These are phyloP conservation scores for Prinsepia uniflora DNA, from an alignment of 306 rosid genomes.

Conservation along the genomic window DNA sequence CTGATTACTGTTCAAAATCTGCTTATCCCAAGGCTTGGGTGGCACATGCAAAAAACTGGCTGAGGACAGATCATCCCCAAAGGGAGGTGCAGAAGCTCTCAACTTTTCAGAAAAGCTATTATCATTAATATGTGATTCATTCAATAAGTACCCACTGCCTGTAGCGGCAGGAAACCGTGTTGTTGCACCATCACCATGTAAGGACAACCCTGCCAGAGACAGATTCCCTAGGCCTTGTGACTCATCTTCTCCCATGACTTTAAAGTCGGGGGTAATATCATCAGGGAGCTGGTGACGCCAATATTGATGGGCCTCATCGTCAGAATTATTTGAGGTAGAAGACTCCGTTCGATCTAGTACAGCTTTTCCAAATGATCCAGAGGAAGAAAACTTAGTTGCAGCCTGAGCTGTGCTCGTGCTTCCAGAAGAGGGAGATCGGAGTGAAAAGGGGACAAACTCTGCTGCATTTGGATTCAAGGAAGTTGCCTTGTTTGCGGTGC, in stretches of 20 bases:
- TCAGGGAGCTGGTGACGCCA: constrained; percentile 98
- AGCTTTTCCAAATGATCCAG: constrained; percentile 72
- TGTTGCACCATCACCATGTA: constrained; percentile 58
- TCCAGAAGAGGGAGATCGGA: constrained; percentile 69
- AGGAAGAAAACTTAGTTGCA: constrained; percentile 35
- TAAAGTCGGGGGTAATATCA: constrained; percentile 95
- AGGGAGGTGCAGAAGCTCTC: constrained; percentile 55
- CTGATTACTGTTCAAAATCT: constrained; percentile 45
- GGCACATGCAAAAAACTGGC: constrained; percentile 48
- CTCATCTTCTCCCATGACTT: constrained; percentile 79
- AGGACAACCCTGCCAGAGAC: constrained; percentile 68
- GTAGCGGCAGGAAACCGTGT: constrained; percentile 49
- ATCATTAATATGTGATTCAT: constrained; percentile 57
- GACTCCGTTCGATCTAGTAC: constrained; percentile 83
- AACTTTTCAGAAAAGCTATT: constrained; percentile 56
- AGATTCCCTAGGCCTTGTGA: constrained; percentile 57
- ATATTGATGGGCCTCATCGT: constrained; percentile 85
- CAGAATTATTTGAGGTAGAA: constrained; percentile 72
- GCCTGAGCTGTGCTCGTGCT: constrained; percentile 53
- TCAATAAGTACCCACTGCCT: constrained; percentile 54
- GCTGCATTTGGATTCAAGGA: constrained; percentile 93
- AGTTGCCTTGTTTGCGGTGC: constrained; percentile 51
- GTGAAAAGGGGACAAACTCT: constrained; percentile 78
- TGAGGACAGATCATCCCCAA: constrained; percentile 60
- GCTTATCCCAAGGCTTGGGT: constrained; percentile 74